phyloP scores from a whole-genome alignment of 495 filamentous ascomycete species.

The Friedmanniomyces simplex region DNA sequence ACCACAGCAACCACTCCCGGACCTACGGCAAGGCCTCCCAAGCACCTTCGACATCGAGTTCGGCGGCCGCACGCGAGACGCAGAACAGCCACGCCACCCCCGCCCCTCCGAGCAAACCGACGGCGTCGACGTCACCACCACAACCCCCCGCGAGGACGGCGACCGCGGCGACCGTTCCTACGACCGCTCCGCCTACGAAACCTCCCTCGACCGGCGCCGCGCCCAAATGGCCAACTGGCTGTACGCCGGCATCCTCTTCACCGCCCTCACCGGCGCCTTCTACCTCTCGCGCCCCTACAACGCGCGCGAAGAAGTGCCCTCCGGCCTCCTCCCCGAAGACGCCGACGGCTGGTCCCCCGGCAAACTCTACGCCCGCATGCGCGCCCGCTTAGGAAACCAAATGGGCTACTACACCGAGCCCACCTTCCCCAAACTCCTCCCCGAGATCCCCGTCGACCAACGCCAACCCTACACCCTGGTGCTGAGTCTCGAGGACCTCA shows the following conservation, averaged over 20 bases:
- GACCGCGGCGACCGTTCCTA: constrained; percentile 43
- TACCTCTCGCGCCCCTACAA: constrained; percentile 85
- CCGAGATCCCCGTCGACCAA: constrained; percentile 71
- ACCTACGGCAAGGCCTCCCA: constrained; percentile 83
- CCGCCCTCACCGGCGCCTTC: constrained; percentile 42
- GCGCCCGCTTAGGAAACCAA: constrained; percentile 59
- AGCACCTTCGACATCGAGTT: constrained; percentile 68
- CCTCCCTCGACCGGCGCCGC: constrained; percentile 73
- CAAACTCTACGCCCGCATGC: constrained; percentile 68
- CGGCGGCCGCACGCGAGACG: constrained; percentile 14
- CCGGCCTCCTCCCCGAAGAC: constrained; percentile 6
- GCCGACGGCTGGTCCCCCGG: constrained; percentile 51
- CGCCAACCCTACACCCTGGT: constrained; percentile 87
- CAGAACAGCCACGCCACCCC: constrained; percentile 2
- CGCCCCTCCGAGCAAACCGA: constrained; percentile 5
- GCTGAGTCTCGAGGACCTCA: constrained; percentile 82
- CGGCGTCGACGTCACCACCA: constrained; percentile 5
- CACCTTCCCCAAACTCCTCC: constrained; percentile 85
- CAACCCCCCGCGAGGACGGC: constrained; percentile 26
- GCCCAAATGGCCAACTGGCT: constrained; percentile 57
- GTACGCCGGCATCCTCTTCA: constrained; percentile 45
- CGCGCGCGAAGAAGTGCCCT: constrained; percentile 49
- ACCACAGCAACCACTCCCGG: constrained; percentile 56
- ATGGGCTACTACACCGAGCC: constrained; percentile 92
- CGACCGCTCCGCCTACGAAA: constrained; percentile 77